Conservation (phyloP, 164 flowering plant genomes). For the Aristolochia californica region DNA sequence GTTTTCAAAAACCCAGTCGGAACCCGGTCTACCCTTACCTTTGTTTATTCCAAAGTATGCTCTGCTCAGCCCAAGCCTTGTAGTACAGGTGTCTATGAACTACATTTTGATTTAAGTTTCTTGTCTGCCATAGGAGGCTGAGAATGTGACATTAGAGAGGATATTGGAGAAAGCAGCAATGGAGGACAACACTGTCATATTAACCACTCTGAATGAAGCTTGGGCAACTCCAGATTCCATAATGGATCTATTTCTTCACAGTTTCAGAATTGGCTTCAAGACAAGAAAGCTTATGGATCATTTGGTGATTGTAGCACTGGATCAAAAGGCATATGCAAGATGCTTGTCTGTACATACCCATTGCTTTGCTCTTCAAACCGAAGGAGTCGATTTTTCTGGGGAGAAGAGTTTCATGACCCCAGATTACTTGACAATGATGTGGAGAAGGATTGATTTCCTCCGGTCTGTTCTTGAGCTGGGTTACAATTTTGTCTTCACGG, state of each 20-base stretch:
- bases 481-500: conserved; percentile 72
- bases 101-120: too few species aligned
- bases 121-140: conserved; percentile 21
- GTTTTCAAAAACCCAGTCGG: too few species aligned
- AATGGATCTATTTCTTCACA: conserved; percentile 65
- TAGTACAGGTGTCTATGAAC: too few species aligned
- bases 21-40: too few species aligned
- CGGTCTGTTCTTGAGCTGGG: conserved; percentile 64
- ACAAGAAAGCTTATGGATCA: conserved; percentile 52
- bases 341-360: conserved; percentile 46
- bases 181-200: conserved; percentile 55
- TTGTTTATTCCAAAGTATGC: too few species aligned
- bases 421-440: conserved; percentile 78
- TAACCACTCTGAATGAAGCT: conserved; percentile 77
- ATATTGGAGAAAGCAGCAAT: conserved; percentile 53
- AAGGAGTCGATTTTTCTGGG: conserved; percentile 50
- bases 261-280: conserved; percentile 59
- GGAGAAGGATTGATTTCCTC: conserved; percentile 69
- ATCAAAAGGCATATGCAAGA: conserved; percentile 50
- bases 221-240: conserved; percentile 71
- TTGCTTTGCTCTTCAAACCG: conserved; percentile 58
- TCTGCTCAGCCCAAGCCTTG: too few species aligned
- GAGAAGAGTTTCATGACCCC: conserved; percentile 80
- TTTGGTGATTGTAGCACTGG: conserved; percentile 70
- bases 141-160: conserved; percentile 32